Evolutionary conservation across 805 yeast genomes (phyloP).

Genomic region (Saturnispora besseyi): DNA sequence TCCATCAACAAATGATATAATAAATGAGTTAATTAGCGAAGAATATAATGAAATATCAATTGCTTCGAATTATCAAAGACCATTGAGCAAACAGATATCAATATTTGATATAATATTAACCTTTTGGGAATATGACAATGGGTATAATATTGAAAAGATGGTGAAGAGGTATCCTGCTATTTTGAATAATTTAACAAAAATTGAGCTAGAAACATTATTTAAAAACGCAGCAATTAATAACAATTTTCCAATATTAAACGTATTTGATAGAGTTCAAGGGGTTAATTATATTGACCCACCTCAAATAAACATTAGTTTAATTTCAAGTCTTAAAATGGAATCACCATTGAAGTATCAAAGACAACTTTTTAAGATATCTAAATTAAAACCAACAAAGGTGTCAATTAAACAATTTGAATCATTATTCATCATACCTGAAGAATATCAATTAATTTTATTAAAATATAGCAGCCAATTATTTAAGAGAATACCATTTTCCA

Average conservation of each 20-base stretch:
- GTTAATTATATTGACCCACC: not conserved
- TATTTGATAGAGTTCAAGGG: not conserved
- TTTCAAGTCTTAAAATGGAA: not conserved
- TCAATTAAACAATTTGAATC: not conserved
- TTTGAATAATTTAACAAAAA: not conserved
- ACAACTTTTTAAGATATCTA: not conserved
- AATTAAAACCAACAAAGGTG: not conserved
- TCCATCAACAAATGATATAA: not conserved
- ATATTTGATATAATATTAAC: not conserved
- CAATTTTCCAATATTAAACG: not conserved
- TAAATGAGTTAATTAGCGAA: not conserved
- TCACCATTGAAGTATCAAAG: not conserved
- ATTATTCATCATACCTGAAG: not conserved
- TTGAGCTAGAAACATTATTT: not conserved
- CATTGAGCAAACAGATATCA: not conserved
- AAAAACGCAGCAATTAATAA: not conserved
- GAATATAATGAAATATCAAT: not conserved
- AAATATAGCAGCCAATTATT: not conserved
- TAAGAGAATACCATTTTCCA: not conserved
- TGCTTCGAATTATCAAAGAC: not conserved
- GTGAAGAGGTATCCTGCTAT: not conserved
- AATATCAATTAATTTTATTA: not conserved
- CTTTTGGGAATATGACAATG: not conserved
- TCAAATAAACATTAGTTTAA: not conserved
- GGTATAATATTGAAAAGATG: not conserved